These are phyloP conservation scores for Trichoderma orchidacearum DNA, from an alignment of 495 filamentous ascomycete genomes.

Conservation along the genomic window DNA sequence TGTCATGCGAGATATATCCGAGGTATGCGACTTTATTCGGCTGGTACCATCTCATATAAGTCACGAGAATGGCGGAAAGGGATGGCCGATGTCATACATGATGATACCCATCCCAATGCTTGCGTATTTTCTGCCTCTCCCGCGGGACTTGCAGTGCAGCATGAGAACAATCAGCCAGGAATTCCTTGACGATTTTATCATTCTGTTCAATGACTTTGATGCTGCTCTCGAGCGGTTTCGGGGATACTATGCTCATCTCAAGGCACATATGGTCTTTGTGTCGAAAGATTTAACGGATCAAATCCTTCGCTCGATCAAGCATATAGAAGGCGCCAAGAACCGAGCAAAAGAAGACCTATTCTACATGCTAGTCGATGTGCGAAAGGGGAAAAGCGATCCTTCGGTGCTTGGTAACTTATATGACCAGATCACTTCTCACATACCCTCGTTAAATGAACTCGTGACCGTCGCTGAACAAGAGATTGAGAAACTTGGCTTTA, in stretches of 20 bases:
- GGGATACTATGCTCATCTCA: slow-evolving; percentile 16
- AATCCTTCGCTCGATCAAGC: slow-evolving; percentile 1
- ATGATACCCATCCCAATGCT: slow-evolving; percentile 13
- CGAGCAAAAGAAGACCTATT: neutral
- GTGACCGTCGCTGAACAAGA: neutral
- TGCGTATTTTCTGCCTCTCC: neutral
- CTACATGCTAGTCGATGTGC: neutral
- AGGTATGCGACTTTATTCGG: slow-evolving; percentile 8
- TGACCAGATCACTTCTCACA: neutral
- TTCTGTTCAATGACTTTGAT: too few species aligned
- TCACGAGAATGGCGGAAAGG: slow-evolving; percentile 10
- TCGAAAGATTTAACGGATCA: slow-evolving; percentile 3
- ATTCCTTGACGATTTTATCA: slow-evolving; percentile 11
- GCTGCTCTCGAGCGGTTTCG: slow-evolving; percentile 5
- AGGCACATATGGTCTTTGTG: slow-evolving; percentile 3
- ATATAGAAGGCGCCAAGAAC: neutral
- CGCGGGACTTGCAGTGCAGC: neutral
- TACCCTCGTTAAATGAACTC: slow-evolving; percentile 1
- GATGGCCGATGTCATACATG: slow-evolving; percentile 12
- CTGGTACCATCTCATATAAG: slow-evolving; percentile 9
- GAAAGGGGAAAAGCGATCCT: neutral
- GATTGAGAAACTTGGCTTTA: slow-evolving; percentile 10
- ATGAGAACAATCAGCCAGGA: neutral
- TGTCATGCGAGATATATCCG: slow-evolving; percentile 6
- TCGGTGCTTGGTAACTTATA: slow-evolving; percentile 4